Base-by-base conservation (phyloP, 2,329 filamentous ascomycete species). In the Tolypocladium tundrense region DNA sequence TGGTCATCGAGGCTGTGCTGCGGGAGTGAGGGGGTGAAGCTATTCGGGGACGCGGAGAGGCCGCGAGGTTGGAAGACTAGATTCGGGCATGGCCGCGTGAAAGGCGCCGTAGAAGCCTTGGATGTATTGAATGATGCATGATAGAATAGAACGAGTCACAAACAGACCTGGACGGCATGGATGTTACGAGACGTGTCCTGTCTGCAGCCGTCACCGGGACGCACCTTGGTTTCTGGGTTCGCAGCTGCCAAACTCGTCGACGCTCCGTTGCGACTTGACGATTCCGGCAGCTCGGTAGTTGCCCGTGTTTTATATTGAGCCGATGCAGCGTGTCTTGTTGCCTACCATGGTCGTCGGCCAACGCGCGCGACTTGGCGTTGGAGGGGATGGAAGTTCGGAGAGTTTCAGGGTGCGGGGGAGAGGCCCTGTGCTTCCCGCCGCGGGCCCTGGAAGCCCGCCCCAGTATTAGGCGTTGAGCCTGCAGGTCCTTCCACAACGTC, bases 1-100 rank as follows among this genome's bases (percentile, higher is more conserved):
- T 70, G 1, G 65, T 72, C 4, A 68, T 74, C 13, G 71, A 73
- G 59, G 71, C 68, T n/a, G 68, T 72, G 8, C 74, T 71, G 71
- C 65, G 68, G 9, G 70, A 61, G 31, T 66, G 16, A 33, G 21
- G 21, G 21, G 2, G 10, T 14, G 21, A 45, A 27, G 42, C 21
- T 27, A 14, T 48, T 24, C 42, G 13, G 13, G 13, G 6, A 8
- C 13, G 11, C 43, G 43, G 21, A 31, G n/a, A 27, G 6, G 43
- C 43, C 13, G 21, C 27, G 43, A 48, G 13, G 4, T 14, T 10
- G 43, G 43, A 14, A 27, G 21, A 7, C 21, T 27, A 9, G 42
- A 16, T 16, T 9, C 13, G 24, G 21, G 2, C 43, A 14, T 16
- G 24, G 42, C 10, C 5, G 21, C 43, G 16, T 24, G 21, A 19